Percentiles rank a stretch among this genome's conserved stretches.
phyloP scores from a whole-genome alignment of 495 filamentous ascomycete genomes.

The Penicillium manginii region DNA sequence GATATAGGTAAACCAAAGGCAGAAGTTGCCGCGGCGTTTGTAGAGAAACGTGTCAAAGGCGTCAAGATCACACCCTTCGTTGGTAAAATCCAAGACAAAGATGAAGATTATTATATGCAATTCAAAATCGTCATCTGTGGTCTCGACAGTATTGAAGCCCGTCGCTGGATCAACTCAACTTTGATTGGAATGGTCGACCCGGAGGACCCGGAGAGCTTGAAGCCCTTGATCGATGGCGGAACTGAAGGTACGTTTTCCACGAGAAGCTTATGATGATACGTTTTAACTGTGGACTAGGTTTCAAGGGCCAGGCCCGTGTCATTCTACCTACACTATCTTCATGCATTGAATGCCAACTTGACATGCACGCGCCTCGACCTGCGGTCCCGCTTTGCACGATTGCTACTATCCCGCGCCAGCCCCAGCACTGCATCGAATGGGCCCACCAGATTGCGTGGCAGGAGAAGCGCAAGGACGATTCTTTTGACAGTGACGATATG shows the following conservation, averaged over 20 bases:
- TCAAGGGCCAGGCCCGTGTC: conserved; percentile 96
- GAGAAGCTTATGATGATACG: not conserved
- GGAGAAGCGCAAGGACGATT: conserved; percentile 56
- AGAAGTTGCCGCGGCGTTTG: conserved; percentile 87
- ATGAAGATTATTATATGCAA: conserved; percentile 97
- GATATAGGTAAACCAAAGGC: conserved; percentile 97
- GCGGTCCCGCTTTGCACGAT: conserved; percentile 96
- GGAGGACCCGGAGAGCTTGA: conserved; percentile 77
- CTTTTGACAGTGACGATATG: conserved; percentile 93
- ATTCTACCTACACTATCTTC: conserved; percentile 89
- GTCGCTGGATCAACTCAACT: conserved; percentile 97
- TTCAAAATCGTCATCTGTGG: conserved; percentile 94
- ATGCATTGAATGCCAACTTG: conserved; percentile 97
- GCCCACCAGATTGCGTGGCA: conserved; percentile 88
- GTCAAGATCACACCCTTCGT: conserved; percentile 93
- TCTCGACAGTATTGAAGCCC: conserved; percentile 95
- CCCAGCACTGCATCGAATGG: conserved; percentile 99
- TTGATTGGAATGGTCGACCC: conserved; percentile 86
- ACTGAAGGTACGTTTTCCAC: conserved; percentile 71
- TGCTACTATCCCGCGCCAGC: conserved; percentile 94
- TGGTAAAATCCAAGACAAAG: conserved; percentile 95
- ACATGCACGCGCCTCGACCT: conserved; percentile 93
- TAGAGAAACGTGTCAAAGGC: conserved; percentile 83
- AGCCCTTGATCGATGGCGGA: conserved; percentile 94
- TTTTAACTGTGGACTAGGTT: conserved; percentile 57